Evolutionary conservation across 2,329 filamentous ascomycete genomes (phyloP).

Genomic region (Aspergillus sp.): DNA sequence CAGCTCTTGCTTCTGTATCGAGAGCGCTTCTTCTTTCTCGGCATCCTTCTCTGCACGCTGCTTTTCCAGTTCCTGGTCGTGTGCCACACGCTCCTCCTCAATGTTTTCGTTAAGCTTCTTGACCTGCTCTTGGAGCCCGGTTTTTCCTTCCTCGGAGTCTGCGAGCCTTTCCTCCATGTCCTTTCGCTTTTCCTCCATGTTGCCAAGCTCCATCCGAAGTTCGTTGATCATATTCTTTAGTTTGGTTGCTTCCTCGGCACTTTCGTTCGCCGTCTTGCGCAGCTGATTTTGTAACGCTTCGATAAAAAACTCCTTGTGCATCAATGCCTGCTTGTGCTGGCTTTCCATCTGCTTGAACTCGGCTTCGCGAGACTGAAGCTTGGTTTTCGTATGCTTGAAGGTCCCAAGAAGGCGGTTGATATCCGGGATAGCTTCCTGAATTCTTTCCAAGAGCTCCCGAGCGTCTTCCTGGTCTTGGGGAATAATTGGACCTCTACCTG

Average conservation of each 20-base stretch:
- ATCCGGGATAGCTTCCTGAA: constrained; percentile 49
- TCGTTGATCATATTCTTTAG: constrained; percentile 47
- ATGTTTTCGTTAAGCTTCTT: constrained; percentile 37
- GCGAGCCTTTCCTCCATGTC: constrained; percentile 50
- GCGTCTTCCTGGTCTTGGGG: constrained; percentile 36
- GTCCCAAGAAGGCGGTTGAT: constrained; percentile 44
- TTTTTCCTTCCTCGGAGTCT: constrained; percentile 44
- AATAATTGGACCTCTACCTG: constrained; percentile 30
- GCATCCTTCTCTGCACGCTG: constrained; percentile 24
- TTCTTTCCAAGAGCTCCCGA: constrained; percentile 42
- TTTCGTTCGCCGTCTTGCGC: constrained; percentile 49
- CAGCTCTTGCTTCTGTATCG: constrained; percentile 45
- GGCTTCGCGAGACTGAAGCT: constrained; percentile 50
- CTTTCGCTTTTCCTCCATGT: constrained; percentile 53
- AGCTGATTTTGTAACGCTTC: constrained; percentile 52
- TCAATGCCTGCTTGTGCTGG: constrained; percentile 52
- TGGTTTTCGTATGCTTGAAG: constrained; percentile 53
- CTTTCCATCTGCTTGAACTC: constrained; percentile 49
- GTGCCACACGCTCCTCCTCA: constrained; percentile 45
- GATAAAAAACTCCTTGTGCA: constrained; percentile 55
- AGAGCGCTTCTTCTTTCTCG: constrained; percentile 34
- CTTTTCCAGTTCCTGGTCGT: constrained; percentile 38
- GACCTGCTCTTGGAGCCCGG: constrained; percentile 44
- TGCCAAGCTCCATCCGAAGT: constrained; percentile 51
- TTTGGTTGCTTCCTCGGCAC: constrained; percentile 48